Evolutionary conservation across 805 yeast species (phyloP).

Genomic region (Clavispora phyllophila): DNA sequence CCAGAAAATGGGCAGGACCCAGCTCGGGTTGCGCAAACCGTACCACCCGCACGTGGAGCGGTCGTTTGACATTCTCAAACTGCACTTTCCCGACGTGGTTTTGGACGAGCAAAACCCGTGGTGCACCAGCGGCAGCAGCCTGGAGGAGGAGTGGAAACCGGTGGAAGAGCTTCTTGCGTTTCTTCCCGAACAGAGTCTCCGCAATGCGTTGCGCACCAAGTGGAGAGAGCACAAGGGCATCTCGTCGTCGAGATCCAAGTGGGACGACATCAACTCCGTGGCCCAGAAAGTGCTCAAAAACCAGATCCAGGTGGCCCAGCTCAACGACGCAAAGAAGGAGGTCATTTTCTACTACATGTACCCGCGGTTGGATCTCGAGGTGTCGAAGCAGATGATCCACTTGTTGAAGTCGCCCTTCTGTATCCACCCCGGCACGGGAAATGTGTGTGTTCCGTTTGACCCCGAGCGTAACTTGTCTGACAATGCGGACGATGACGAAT

Average conservation of each 20-base stretch:
- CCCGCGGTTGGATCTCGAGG: slow-evolving; percentile 92
- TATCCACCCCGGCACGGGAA: slow-evolving; percentile 93
- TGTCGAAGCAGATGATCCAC: slow-evolving; percentile 84
- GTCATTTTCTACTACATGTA: slow-evolving; percentile 74
- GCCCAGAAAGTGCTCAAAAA: slow-evolving; percentile 45
- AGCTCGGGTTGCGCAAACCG: slow-evolving; percentile 64
- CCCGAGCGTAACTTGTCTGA: slow-evolving; percentile 36
- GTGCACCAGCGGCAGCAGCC: slow-evolving; percentile 33
- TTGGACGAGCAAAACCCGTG: slow-evolving; percentile 87
- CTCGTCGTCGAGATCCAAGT: slow-evolving; percentile 56
- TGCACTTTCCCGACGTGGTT: slow-evolving; percentile 59
- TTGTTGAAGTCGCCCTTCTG: slow-evolving; percentile 94
- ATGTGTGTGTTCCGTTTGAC: slow-evolving; percentile 86
- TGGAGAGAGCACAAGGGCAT: slow-evolving; percentile 45
- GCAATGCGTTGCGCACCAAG: slow-evolving; percentile 45
- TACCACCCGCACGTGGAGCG: slow-evolving; percentile 84
- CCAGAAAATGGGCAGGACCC: slow-evolving; percentile 38
- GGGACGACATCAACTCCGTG: slow-evolving; percentile 66
- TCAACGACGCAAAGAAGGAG: slow-evolving; percentile 74
- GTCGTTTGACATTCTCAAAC: slow-evolving; percentile 62
- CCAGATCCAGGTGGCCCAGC: slow-evolving; percentile 42
- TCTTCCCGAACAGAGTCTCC: slow-evolving; percentile 56
- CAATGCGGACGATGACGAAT: slow-evolving; percentile 31
- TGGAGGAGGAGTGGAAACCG: slow-evolving; percentile 41
- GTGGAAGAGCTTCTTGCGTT: slow-evolving; percentile 55